A percentile compares a stretch with the other conserved stretches of the same genome.
phyloP scores from a whole-genome alignment of 1,139 yeast genomes.

The Arxiozyma telluris region DNA sequence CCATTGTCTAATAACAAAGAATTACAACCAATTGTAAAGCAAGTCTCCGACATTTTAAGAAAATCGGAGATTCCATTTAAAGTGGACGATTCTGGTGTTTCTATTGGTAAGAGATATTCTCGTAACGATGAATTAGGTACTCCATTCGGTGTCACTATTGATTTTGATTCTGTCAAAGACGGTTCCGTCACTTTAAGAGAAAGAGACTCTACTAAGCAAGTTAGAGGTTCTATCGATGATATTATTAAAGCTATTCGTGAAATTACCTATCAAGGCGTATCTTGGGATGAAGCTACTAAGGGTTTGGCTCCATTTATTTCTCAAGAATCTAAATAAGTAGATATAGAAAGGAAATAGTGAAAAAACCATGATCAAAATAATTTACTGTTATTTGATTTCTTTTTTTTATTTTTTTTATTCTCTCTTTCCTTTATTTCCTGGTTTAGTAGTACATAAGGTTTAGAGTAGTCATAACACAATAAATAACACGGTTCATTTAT shows the following conservation, averaged over 20 bases:
- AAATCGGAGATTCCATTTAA: conserved; percentile 83
- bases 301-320: conserved; percentile 55
- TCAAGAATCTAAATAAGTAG: conserved; percentile 24
- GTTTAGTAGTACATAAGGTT: background rate
- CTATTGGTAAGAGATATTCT: conserved; percentile 97
- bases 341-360: too few species aligned
- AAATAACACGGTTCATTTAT: too few species aligned
- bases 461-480: background rate
- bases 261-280: conserved; percentile 61
- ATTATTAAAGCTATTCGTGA: conserved; percentile 71
- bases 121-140: conserved; percentile 99
- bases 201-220: conserved; percentile 95
- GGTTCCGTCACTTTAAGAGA: conserved; percentile 92
- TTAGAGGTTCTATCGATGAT: conserved; percentile 79
- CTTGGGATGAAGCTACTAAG: conserved; percentile 84
- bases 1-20: conserved; percentile 85
- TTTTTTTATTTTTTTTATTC: background rate
- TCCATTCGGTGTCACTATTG: conserved; percentile 97
- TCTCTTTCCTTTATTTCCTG: background rate
- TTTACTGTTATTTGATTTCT: background rate
- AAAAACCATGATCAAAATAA: background rate
- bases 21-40: conserved; percentile 65
- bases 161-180: conserved; percentile 88
- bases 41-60: conserved; percentile 63
- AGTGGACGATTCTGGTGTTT: conserved; percentile 94